Base-by-base conservation (phyloP, 2,329 filamentous ascomycete genomes). In the Pseudogymnoascus sp. region DNA sequence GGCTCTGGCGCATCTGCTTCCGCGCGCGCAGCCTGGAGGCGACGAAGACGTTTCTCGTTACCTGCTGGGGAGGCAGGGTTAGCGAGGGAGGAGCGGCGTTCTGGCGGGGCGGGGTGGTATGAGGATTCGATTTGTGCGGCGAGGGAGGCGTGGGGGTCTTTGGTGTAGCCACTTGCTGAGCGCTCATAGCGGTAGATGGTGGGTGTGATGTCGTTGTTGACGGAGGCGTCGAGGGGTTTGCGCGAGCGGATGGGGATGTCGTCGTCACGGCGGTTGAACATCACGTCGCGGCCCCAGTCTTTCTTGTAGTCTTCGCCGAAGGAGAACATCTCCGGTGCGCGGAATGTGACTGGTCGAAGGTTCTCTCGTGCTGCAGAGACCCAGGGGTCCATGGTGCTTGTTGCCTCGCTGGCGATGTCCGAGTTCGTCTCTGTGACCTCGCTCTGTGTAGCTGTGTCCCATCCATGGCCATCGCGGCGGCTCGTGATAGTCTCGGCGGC, bases 401-500 rank as follows among this genome's bases (percentile, higher is more conserved):
- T 63, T 8, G 62, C 64, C 23, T 63, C 62, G 38, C 60, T 50
- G 28, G 25, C 40, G 16, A 61, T 33, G 10, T 63, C 62, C 50
- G 69, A 71, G 16, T 61, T 68, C 11, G 65, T 65, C 62, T 73
- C 71, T 1, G 69, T 71, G 14, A 66, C 60, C 6, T 70, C 70
- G 12, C 67, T 69, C 62, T 71, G 69, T 1, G 69, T 71, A 8
- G 70, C 68, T 0, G 71, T 72, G 63, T 74, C 72, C 72, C 71
- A 73, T 6, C 71, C 73, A 67, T 73, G 70, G n/a, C 71, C 72
- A 23, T 73, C 70, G 18, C 70, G 69, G 61, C 69, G 65, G 42
- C 69, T 71, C 6, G 68, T 72, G 2, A 74, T 65, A 0, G 72
- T 73, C 63, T 74, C 72, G 8, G 71, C 71, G 18, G 72, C 71